Conservation (phyloP, 116 monocot genomes). For the Dioscorea cayenensis region DNA sequence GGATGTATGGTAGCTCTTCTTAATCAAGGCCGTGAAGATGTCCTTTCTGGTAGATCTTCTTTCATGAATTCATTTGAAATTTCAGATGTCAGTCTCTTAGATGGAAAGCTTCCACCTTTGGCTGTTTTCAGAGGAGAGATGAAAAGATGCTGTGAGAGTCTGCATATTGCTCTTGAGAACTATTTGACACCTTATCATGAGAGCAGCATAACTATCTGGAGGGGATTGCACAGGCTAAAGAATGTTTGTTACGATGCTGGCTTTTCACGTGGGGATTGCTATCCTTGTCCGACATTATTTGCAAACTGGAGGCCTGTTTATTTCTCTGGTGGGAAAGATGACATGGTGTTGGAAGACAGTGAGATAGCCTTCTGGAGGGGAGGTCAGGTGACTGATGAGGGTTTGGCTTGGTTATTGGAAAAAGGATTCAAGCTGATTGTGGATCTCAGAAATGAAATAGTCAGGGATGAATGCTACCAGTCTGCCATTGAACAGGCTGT, state of each 20-base stretch:
- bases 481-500: conserved; percentile 44
- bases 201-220: conserved; percentile 56
- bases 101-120: conserved; percentile 82
- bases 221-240: conserved; percentile 75
- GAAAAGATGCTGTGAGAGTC: conserved; percentile 86
- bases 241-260: conserved; percentile 96
- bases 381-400: conserved; percentile 94
- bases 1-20: conserved; percentile 78
- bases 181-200: conserved; percentile 54
- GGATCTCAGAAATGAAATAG: conserved; percentile 72
- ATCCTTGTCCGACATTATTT: conserved; percentile 67
- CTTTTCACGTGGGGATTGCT: conserved; percentile 62
- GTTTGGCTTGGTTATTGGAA: conserved; percentile 71
- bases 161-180: conserved; percentile 73
- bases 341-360: conserved; percentile 25
- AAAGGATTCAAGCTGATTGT: conserved; percentile 86
- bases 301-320: conserved; percentile 89
- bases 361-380: conserved; percentile 92
- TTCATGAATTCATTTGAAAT: conserved; percentile 46
- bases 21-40: conserved; percentile 72
- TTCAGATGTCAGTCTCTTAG: conserved; percentile 37
- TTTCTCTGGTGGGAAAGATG: conserved; percentile 45
- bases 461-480: conserved; percentile 52
- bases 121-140: conserved; percentile 82
- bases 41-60: conserved; percentile 78